Evolutionary conservation across 306 rosid genomes (phyloP).

Genomic region (Corylus americana): DNA sequence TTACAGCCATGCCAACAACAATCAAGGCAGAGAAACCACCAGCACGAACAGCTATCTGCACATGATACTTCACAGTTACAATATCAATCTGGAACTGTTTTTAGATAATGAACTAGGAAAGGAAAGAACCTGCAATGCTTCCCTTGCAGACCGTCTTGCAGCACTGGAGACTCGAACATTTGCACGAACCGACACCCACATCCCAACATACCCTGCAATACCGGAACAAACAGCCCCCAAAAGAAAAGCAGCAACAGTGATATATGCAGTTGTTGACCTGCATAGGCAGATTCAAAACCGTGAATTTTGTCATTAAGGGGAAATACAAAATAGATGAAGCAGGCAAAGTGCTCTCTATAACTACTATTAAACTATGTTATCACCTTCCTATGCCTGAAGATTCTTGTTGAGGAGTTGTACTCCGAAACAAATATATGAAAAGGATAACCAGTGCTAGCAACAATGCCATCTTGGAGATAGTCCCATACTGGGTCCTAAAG

Average conservation of each 20-base stretch:
- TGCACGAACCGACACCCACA: slow-evolving; percentile 99
- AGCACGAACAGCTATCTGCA: slow-evolving; percentile 98
- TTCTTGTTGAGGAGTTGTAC: slow-evolving; percentile 85
- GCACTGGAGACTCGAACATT: slow-evolving; percentile 99
- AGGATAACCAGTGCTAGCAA: slow-evolving; percentile 81
- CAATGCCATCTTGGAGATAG: slow-evolving; percentile 96
- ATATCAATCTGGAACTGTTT: slow-evolving; percentile 26
- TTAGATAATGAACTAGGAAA: slow-evolving; percentile 26
- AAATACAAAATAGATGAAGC: slow-evolving; percentile 11
- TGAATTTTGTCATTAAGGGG: slow-evolving; percentile 21
- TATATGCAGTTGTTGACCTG: slow-evolving; percentile 86
- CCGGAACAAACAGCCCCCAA: slow-evolving; percentile 97
- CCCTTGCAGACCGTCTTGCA: slow-evolving; percentile 97
- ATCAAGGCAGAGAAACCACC: slow-evolving; percentile 95
- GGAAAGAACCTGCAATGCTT: slow-evolving; percentile 88
- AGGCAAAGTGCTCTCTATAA: not conserved
- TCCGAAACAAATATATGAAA: slow-evolving; percentile 87
- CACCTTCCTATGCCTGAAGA: slow-evolving; percentile 92
- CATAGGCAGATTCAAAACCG: slow-evolving; percentile 38
- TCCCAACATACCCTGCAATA: slow-evolving; percentile 95
- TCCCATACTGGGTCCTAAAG: slow-evolving; percentile 93
- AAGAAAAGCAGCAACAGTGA: slow-evolving; percentile 94
- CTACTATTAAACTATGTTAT: slow-evolving; percentile 25
- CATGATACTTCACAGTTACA: slow-evolving; percentile 37
- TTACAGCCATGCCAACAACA: slow-evolving; percentile 99